Percentiles rank a stretch among this genome's conserved stretches.
phyloP scores from a whole-genome alignment of 2,329 filamentous ascomycete species.

The Phaeosphaeria sp. region DNA sequence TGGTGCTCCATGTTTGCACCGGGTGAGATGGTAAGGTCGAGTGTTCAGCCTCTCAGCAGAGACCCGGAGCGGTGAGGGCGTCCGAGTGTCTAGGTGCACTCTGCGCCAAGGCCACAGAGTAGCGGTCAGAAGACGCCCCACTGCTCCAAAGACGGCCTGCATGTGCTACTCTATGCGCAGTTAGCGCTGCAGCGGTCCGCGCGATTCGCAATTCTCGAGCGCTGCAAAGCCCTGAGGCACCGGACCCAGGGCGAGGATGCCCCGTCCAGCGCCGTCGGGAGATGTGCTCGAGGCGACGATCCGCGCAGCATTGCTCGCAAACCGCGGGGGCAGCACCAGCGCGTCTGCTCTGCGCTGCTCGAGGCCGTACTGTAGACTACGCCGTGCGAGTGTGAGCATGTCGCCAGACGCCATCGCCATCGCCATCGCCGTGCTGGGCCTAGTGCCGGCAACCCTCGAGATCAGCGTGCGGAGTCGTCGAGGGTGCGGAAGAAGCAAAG shows the following conservation, averaged over 20 bases:
- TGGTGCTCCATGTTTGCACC: slow-evolving; percentile 53
- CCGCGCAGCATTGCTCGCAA: background rate
- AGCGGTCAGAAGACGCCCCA: slow-evolving; percentile 12
- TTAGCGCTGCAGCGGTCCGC: slow-evolving; percentile 37
- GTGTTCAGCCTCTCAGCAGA: slow-evolving; percentile 43
- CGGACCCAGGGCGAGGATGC: slow-evolving; percentile 20
- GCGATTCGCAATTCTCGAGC: slow-evolving; percentile 26
- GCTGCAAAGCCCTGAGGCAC: slow-evolving; percentile 24
- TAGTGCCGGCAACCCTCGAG: slow-evolving; percentile 1
- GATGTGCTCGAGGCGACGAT: slow-evolving; percentile 2
- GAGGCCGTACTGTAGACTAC: no score
- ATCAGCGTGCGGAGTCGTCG: slow-evolving; percentile 30
- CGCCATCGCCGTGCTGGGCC: background rate
- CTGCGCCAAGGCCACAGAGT: slow-evolving; percentile 17
- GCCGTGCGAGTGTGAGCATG: no score
- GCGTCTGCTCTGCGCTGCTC: background rate
- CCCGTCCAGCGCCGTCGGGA: background rate
- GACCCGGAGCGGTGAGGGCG: slow-evolving; percentile 24
- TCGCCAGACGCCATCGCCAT: slow-evolving; percentile 22
- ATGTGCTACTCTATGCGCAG: slow-evolving; percentile 18
- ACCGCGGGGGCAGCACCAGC: slow-evolving; percentile 1
- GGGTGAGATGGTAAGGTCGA: slow-evolving; percentile 29
- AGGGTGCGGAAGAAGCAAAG: slow-evolving; percentile 27
- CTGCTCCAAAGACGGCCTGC: slow-evolving; percentile 6
- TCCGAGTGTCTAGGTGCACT: slow-evolving; percentile 1